Conservation (phyloP, 2,329 filamentous ascomycete genomes). For the Coleophoma cylindrospora region DNA sequence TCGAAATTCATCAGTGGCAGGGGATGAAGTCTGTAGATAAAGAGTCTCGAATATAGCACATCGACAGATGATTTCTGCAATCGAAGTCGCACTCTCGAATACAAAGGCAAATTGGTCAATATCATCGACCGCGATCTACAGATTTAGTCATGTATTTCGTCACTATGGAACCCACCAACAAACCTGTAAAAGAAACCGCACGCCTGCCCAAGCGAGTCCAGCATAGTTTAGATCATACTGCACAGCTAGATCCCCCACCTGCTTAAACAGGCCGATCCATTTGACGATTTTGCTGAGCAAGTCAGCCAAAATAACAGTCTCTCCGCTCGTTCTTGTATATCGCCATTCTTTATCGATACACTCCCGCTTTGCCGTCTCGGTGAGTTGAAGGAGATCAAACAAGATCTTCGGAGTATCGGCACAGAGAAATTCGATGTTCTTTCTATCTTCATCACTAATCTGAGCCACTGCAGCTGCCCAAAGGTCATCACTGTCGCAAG, state of each 20-base stretch:
- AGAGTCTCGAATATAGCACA: constrained; percentile 4
- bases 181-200: constrained; percentile 21
- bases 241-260: constrained; percentile 16
- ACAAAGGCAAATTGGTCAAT: constrained; percentile 6
- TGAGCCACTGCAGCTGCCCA: constrained; percentile 6
- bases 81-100: constrained; percentile 1
- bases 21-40: constrained; percentile 1
- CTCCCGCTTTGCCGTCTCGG: constrained; percentile 1
- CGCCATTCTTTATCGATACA: constrained; percentile 7
- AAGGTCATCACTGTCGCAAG: constrained; percentile 2
- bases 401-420: constrained; percentile 9
- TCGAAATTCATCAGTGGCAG: constrained; percentile 3
- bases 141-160: not conserved
- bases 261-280: constrained; percentile 21
- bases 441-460: constrained; percentile 7
- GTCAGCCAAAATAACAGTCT: constrained; percentile 11
- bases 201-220: constrained; percentile 22
- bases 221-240: constrained; percentile 21
- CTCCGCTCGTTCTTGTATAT: constrained; percentile 6
- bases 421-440: constrained; percentile 7
- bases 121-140: constrained; percentile 3
- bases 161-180: not conserved
- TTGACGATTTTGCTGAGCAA: constrained; percentile 11
- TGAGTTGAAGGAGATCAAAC: constrained; percentile 4
- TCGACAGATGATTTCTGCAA: constrained; percentile 6